Evolutionary conservation across 1,284 basidiomycete species (phyloP), one percentile per base, ranked within the genome.

Genomic region (Trametes pubescens): DNA sequence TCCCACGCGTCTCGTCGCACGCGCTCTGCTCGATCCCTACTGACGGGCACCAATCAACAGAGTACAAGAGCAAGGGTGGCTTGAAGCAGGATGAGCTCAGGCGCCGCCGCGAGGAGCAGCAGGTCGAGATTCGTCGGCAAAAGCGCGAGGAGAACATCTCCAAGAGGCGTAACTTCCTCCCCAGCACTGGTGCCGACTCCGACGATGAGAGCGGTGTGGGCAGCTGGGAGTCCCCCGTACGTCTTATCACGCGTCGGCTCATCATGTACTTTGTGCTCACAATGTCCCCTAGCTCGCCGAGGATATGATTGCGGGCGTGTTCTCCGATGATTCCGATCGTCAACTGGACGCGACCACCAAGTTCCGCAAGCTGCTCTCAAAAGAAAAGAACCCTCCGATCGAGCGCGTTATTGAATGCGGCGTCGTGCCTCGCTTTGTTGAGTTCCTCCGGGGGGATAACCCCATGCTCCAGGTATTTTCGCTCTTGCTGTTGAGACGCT

Each of bases 351-450:
- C 96, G 72, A 99, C 96, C 29, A 93, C 90, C 73, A 98, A 95
- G 82, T 99, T 99, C 86, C 90, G 98, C 76, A 99, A 99, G 78
- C 85, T 98, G 51, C 88, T 99, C 65, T 99, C 97, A 71, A 99
- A 99, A 84, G 97, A 99, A 84, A 97, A 96, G 85, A 99, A 99
- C 78, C 97, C 97, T 43, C 97, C 97, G n/a, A 99, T 99, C 77
- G 98, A 99, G 79, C 91, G 91, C 75, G 98, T 99, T 71, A 99
- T 99, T 78, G 94, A 96, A 73, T 98, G 96, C 79, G 94, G 95
- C 65, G 97, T 99, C 58, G 95, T 99, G 40, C 93, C 95, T 64
- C 94, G 97, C 65, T 99, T 99, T 73, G 98, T 99, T 64, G 91
- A 98, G 78, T 99, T 99, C 80, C 83, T 99, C 70, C 86, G 88